Conservation (phyloP, 2,329 filamentous ascomycete genomes). For the Cercospora beticola region DNA sequence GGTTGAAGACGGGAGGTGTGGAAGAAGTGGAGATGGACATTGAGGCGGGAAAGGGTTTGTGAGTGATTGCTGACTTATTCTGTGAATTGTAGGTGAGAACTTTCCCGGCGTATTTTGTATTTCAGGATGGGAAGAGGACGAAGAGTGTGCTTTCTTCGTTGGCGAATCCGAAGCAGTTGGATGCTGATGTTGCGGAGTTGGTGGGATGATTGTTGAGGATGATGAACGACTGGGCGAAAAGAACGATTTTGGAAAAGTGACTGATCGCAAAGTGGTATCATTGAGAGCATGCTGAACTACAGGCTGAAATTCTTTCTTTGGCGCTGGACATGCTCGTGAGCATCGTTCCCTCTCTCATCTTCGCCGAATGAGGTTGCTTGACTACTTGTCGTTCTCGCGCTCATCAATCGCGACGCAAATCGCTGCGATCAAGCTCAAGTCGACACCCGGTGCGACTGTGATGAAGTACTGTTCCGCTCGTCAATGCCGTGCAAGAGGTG, state of each 20-base stretch:
- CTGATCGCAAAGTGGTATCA: not conserved
- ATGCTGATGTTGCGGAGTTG: conserved; percentile 1
- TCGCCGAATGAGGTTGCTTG: too few relatives aligned
- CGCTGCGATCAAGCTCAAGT: conserved; percentile 64
- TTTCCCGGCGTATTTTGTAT: conserved; percentile 4
- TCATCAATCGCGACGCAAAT: conserved; percentile 69
- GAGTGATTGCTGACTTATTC: not conserved
- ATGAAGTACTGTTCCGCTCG: conserved; percentile 61
- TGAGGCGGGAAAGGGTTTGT: too few relatives aligned
- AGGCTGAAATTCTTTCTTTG: not conserved
- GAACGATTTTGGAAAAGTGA: not conserved
- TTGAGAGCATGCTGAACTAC: not conserved
- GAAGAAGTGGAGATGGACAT: too few relatives aligned
- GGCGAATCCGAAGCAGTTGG: conserved; percentile 8
- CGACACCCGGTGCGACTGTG: conserved; percentile 62
- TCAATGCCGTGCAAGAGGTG: too few relatives aligned
- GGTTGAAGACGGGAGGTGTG: too few relatives aligned
- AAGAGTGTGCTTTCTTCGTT: conserved; percentile 9
- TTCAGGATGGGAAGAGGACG: conserved; percentile 5
- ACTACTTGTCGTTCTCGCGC: conserved; percentile 57
- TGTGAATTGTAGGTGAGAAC: not conserved
- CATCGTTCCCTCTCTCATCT: too few relatives aligned
- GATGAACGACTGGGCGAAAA: too few relatives aligned
- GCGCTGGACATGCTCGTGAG: too few relatives aligned
- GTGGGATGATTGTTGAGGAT: not conserved